Conservation (phyloP, 257 asterid genomes). For the Ilex aquifolium region DNA sequence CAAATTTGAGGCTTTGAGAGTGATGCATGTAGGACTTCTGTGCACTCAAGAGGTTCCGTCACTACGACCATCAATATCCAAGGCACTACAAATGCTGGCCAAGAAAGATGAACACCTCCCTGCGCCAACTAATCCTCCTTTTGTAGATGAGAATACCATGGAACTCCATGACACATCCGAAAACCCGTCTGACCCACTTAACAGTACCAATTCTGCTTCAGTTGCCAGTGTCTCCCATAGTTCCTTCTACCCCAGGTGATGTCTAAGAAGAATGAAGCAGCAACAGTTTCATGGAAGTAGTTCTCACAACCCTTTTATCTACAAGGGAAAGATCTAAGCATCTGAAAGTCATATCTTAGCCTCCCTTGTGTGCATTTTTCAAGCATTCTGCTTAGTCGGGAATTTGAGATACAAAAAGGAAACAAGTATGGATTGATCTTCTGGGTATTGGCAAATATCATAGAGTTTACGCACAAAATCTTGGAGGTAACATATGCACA, state of each 20-base stretch:
- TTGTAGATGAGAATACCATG: slow-evolving; percentile 34
- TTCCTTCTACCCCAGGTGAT: slow-evolving; percentile 32
- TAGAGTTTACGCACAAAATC: too few species aligned
- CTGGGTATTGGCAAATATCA: too few species aligned
- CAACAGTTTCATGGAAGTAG: too few species aligned
- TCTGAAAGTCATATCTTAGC: not conserved
- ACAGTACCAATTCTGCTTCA: slow-evolving; percentile 10
- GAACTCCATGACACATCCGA: slow-evolving; percentile 21
- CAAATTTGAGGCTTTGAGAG: slow-evolving; percentile 23
- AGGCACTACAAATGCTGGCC: slow-evolving; percentile 23
- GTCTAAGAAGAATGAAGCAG: not conserved
- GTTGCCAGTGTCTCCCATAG: slow-evolving; percentile 29
- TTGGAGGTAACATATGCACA: too few species aligned
- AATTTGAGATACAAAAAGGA: too few species aligned
- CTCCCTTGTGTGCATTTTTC: too few species aligned
- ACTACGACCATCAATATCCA: slow-evolving; percentile 32
- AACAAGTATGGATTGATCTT: too few species aligned
- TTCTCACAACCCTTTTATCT: too few species aligned
- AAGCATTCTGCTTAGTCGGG: too few species aligned
- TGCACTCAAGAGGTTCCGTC: slow-evolving; percentile 33
- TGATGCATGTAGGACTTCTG: slow-evolving; percentile 29
- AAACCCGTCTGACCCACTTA: slow-evolving; percentile 9
- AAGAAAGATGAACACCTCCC: slow-evolving; percentile 30
- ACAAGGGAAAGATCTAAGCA: not conserved
- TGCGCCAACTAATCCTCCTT: slow-evolving; percentile 31